A percentile compares a stretch with the other conserved stretches of the same genome.
Conservation (phyloP, 1,284 basidiomycete genomes). For the Ganoderma lucidum region DNA sequence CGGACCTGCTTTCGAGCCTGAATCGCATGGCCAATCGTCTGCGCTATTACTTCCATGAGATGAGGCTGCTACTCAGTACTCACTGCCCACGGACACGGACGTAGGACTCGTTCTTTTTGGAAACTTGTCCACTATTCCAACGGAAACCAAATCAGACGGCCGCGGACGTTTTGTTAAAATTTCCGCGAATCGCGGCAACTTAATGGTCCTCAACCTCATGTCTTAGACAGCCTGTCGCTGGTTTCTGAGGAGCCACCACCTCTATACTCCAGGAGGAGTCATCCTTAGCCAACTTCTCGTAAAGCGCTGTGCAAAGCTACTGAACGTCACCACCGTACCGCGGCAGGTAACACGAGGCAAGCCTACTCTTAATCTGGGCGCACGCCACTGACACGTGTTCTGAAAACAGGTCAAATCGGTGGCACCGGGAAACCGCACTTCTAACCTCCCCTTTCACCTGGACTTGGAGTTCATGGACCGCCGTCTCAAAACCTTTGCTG, state of each 20-base stretch:
- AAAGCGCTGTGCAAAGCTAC: neutral
- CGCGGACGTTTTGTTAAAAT: neutral
- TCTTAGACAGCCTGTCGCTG: neutral
- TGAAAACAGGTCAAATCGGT: neutral
- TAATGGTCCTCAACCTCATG: neutral
- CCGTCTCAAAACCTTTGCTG: constrained; percentile 13
- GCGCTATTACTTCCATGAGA: constrained; percentile 6
- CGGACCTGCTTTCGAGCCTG: neutral
- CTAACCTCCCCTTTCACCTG: neutral
- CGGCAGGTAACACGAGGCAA: neutral
- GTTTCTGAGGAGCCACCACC: neutral
- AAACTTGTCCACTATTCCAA: neutral
- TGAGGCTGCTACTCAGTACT: neutral
- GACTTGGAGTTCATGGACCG: constrained; percentile 2
- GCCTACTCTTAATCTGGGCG: neutral
- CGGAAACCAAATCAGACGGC: neutral
- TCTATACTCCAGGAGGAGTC: too few species aligned
- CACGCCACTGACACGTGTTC: constrained; percentile 5
- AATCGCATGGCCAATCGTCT: neutral
- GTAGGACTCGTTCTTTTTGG: neutral
- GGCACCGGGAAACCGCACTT: neutral
- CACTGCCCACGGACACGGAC: neutral
- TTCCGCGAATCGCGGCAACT: neutral
- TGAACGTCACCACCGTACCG: constrained; percentile 1
- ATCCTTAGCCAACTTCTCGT: too few species aligned